Evolutionary conservation across 257 asterid genomes (phyloP).

Genomic region (Capsicum pubescens): DNA sequence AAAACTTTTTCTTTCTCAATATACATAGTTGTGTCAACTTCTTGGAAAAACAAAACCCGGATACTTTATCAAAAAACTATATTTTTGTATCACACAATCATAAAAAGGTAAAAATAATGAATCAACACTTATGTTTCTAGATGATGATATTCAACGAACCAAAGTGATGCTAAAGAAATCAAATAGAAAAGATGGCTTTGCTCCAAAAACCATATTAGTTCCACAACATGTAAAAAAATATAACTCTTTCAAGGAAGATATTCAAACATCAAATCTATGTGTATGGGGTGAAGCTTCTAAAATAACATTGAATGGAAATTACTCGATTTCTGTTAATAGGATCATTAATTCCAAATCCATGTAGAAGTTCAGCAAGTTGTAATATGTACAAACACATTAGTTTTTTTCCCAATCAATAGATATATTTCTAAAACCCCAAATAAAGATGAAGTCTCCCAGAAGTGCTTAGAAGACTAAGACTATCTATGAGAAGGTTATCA

Average conservation of each 20-base stretch:
- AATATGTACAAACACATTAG: neutral
- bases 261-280: neutral
- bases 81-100: no score
- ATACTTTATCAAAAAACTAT: neutral
- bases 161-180: neutral
- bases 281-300: neutral
- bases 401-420: neutral
- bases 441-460: neutral
- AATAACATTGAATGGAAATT: neutral
- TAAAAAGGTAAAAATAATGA: no score
- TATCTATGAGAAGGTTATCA: constrained; percentile 2
- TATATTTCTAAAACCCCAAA: neutral
- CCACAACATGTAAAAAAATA: constrained; percentile 3
- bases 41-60: neutral
- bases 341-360: neutral
- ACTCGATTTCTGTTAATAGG: neutral
- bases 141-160: no score
- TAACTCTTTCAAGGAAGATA: neutral
- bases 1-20: neutral
- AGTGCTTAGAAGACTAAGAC: neutral
- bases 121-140: no score
- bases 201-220: neutral
- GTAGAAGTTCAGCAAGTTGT: neutral
- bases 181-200: neutral
- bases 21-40: neutral